Conservation (phyloP, 164 flowering plant species). For the Tetrastigma voinierianum region DNA sequence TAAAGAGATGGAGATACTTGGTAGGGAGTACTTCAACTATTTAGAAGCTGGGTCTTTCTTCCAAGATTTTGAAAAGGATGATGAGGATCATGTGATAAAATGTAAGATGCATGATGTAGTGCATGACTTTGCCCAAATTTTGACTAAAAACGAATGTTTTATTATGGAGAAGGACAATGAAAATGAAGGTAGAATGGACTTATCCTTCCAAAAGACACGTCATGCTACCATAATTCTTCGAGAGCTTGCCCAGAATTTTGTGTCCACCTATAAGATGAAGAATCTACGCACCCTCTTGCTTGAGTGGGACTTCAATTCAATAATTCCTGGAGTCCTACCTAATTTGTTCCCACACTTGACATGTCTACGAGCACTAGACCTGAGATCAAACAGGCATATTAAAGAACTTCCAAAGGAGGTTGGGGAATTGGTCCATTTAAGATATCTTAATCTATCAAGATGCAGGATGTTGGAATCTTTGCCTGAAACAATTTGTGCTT, state of each 20-base stretch:
- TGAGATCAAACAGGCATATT: background rate
- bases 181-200: background rate
- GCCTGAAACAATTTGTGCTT: constrained; percentile 6
- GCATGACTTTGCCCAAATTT: constrained; percentile 10
- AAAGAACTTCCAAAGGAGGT: constrained; percentile 2
- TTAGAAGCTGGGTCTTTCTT: constrained; percentile 11
- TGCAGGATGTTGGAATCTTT: background rate
- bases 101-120: constrained; percentile 16
- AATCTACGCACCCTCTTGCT: constrained; percentile 7
- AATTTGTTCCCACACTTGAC: background rate
- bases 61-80: constrained; percentile 12
- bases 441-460: constrained; percentile 8
- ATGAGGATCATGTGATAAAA: background rate
- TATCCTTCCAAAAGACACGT: background rate
- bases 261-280: background rate
- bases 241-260: too few species aligned
- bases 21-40: constrained; percentile 7
- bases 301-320: too few species aligned
- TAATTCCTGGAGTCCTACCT: background rate
- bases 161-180: background rate
- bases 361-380: constrained; percentile 11
- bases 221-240: too few species aligned
- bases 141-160: constrained; percentile 1
- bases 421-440: constrained; percentile 13
- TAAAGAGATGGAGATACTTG: background rate